Percentiles rank a stretch among this genome's conserved stretches.
Conservation (phyloP, 2,329 filamentous ascomycete genomes). For the Verticillium albo-atrum region DNA sequence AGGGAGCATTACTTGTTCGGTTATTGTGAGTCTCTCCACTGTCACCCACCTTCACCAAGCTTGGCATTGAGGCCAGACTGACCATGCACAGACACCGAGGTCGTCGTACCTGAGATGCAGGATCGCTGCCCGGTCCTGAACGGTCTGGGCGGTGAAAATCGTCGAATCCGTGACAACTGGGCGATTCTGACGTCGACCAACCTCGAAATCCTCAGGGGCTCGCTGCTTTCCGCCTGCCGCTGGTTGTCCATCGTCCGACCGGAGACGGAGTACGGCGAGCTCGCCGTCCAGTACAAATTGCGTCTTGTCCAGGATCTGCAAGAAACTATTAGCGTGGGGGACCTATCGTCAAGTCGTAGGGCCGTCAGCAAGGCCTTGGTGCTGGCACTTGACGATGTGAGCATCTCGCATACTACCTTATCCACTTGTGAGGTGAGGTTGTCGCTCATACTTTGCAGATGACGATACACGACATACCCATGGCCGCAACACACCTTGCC, state of each 20-base stretch:
- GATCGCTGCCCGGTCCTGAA: not conserved
- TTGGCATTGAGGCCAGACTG: not conserved
- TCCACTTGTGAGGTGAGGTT: not conserved
- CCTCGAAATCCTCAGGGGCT: not conserved
- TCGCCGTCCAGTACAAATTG: not conserved
- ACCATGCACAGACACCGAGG: not conserved
- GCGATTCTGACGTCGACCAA: not conserved
- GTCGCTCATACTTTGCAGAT: not conserved
- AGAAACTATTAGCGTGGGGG: not conserved
- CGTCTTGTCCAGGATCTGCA: not conserved
- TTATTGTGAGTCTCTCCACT: not conserved
- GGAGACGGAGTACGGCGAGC: not conserved
- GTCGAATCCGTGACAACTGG: not conserved
- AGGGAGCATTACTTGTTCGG: constrained; percentile 2
- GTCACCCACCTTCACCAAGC: too few species aligned
- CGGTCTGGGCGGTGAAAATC: not conserved
- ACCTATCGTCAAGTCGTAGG: not conserved
- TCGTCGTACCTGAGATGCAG: not conserved
- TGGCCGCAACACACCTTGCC: not conserved
- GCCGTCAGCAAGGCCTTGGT: not conserved
- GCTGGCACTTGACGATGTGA: not conserved
- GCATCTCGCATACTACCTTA: not conserved
- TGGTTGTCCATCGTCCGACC: not conserved
- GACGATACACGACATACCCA: not conserved
- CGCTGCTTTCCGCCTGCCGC: not conserved